These are phyloP conservation scores for Chlamydomonas asymmetrica DNA, from an alignment of 139 green algal genomes.

Conservation along the genomic window DNA sequence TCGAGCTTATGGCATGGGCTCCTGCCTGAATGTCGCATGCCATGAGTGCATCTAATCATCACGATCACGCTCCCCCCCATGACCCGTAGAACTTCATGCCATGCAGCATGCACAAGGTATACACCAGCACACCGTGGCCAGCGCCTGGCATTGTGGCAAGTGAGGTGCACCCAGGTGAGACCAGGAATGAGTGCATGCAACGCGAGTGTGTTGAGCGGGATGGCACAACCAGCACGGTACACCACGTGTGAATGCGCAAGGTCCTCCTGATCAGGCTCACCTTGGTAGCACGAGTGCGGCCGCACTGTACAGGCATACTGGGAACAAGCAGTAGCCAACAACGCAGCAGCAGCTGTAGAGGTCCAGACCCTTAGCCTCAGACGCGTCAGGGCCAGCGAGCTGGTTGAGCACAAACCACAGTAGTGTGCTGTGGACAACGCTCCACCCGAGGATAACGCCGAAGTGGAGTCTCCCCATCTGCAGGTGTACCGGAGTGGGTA, in stretches of 20 bases:
- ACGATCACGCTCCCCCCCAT: too few species aligned
- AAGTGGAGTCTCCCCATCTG: conserved; percentile 93
- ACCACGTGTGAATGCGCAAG: background rate
- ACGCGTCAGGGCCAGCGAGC: conserved; percentile 42
- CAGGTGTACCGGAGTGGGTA: background rate
- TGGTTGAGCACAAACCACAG: conserved; percentile 77
- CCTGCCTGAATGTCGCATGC: too few species aligned
- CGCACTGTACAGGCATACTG: conserved; percentile 71
- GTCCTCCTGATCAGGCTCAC: conserved; percentile 32
- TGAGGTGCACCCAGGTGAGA: background rate
- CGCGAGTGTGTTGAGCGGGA: background rate
- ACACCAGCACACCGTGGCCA: background rate
- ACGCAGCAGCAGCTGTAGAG: conserved; percentile 89
- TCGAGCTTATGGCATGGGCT: too few species aligned
- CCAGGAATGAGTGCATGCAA: background rate
- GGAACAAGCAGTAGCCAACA: conserved; percentile 88
- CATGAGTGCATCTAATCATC: too few species aligned
- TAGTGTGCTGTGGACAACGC: conserved; percentile 71
- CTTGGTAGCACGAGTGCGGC: conserved; percentile 73
- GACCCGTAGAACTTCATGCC: too few species aligned
- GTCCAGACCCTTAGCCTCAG: conserved; percentile 60
- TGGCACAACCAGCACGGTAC: background rate
- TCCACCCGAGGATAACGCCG: conserved; percentile 93
- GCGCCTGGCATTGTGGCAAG: background rate
- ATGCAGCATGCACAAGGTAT: too few species aligned